A percentile compares a stretch with the other conserved stretches of the same genome.
Conservation (phyloP, 768 basidiomycete genomes). For the Agrocybe chaxingu region DNA sequence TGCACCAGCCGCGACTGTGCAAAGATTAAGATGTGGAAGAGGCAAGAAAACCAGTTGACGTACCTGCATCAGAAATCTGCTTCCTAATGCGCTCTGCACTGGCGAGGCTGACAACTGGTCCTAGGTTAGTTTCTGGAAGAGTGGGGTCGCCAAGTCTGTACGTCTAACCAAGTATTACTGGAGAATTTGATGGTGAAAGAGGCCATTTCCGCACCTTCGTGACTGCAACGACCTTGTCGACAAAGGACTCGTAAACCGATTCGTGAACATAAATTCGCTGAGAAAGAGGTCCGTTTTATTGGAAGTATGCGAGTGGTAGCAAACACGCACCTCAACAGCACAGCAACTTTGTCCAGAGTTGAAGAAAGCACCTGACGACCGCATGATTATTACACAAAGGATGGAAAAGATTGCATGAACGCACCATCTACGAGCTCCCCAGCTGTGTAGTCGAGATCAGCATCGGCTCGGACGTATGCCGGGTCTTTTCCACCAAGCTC, state of each 20-base stretch:
- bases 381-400: neutral
- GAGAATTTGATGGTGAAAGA: neutral
- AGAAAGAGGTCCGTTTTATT: neutral
- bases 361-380: constrained; percentile 75
- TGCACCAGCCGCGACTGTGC: constrained; percentile 73
- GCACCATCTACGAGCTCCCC: constrained; percentile 88
- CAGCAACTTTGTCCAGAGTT: constrained; percentile 99
- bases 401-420: constrained; percentile 7
- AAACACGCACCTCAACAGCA: constrained; percentile 68
- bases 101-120: constrained; percentile 88
- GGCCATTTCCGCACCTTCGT: constrained; percentile 52
- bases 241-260: constrained; percentile 74
- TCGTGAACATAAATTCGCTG: constrained; percentile 95
- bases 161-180: constrained; percentile 24
- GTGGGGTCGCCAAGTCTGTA: constrained; percentile 91
- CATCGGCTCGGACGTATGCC: constrained; percentile 89
- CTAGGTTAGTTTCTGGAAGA: constrained; percentile 68
- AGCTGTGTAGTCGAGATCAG: constrained; percentile 78
- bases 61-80: constrained; percentile 83
- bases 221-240: constrained; percentile 65
- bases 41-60: constrained; percentile 12
- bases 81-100: constrained; percentile 84
- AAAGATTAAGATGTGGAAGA: neutral
- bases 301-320: neutral
- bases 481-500: constrained; percentile 99